Evolutionary conservation across 495 filamentous ascomycete genomes (phyloP).

Genomic region (Patellaria atrata): DNA sequence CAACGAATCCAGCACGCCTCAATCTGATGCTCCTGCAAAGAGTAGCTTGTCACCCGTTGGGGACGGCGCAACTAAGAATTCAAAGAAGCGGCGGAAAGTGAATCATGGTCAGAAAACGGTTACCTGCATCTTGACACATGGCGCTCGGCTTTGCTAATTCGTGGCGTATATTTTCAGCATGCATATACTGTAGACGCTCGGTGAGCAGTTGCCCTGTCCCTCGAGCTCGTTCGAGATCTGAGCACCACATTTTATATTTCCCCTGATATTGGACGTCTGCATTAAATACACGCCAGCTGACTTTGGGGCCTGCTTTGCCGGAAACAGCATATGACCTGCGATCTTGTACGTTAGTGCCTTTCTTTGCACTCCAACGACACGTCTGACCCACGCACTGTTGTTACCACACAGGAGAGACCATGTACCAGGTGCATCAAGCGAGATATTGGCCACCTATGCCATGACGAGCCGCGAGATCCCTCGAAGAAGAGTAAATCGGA

Average conservation of each 20-base stretch:
- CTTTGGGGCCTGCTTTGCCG: constrained; percentile 21
- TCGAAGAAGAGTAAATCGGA: constrained; percentile 61
- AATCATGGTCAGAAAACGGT: constrained; percentile 66
- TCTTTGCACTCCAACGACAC: constrained; percentile 22
- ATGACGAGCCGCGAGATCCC: constrained; percentile 85
- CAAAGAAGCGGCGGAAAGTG: constrained; percentile 96
- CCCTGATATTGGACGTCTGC: constrained; percentile 3
- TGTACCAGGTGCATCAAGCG: constrained; percentile 97
- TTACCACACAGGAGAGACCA: constrained; percentile 63
- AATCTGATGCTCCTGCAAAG: constrained; percentile 7
- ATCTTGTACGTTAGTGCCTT: constrained; percentile 68
- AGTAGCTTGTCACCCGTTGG: constrained; percentile 12
- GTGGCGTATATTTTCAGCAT: constrained; percentile 46
- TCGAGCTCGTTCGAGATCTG: too few relatives aligned
- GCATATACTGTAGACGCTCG: constrained; percentile 98
- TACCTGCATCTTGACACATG: constrained; percentile 14
- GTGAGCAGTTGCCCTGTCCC: constrained; percentile 42
- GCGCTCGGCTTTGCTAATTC: constrained; percentile 29
- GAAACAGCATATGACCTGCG: constrained; percentile 97
- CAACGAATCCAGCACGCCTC: constrained; percentile 13
- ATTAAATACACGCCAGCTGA: constrained; percentile 16
- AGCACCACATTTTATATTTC: too few relatives aligned
- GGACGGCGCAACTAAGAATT: constrained; percentile 24
- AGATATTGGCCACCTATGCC: constrained; percentile 96
- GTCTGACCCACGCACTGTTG: too few relatives aligned